Base-by-base conservation (phyloP, 1,139 yeast species). In the Pichia sp. region DNA sequence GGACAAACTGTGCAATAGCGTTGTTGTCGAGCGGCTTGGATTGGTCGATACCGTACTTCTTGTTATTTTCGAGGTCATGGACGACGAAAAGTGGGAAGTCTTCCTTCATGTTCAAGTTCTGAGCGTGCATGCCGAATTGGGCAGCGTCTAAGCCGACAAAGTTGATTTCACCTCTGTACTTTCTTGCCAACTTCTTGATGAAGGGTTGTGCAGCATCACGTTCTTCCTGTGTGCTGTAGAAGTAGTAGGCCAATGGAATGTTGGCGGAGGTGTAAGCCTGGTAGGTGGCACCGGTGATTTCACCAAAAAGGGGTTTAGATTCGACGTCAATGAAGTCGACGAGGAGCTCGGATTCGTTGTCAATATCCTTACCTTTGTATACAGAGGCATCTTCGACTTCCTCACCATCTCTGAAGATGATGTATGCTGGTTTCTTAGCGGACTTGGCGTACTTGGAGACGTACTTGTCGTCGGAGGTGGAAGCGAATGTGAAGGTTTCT, bases 1-100 rank as follows among this genome's bases (percentile, higher is more conserved):
- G 75, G 59, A 91, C 82, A 65, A 87, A 87, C 60, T 79, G 69
- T 54, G 75, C 73, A 60, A 93, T 69, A 7, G 73, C 73, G 44
- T 72, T 69, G 55, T 54, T 60, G 37, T 57, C 68, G 62, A 60
- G 75, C 65, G 60, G 81, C 48, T 47, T 45, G 3, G 56, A 62
- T 55, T 66, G 66, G 12, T 60, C 78, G 60, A 83, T 68, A 68
- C 95, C 95, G 69, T 75, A 93, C 76, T 91, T 93, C 70, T 78
- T 76, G 75, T 88, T 87, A 48, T 73, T 67, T 28, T 66, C 70
- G 58, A 80, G 66, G 66, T 89, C 87, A 71, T 91, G 97, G 61
- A 93, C 86, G 49, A 85, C 96, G 67, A 95, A 85, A 54, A 95
- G 82, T 66, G 99, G 99, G 80, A 88, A 85, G 63, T 84, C 76